phyloP scores from a whole-genome alignment of 495 filamentous ascomycete genomes.

The Amphirosellinia nigrospora region DNA sequence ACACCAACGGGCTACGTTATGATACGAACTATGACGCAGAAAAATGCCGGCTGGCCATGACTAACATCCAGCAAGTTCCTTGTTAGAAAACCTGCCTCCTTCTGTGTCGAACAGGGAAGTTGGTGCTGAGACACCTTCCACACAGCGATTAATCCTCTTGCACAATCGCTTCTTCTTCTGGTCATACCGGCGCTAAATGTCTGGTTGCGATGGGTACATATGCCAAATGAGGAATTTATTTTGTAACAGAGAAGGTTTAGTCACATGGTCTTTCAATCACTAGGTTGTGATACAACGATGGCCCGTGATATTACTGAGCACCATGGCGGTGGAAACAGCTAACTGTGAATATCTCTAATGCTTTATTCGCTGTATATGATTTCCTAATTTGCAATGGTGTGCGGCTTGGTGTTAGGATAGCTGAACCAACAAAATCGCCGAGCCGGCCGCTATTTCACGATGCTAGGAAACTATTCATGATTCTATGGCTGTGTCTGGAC shows the following conservation, averaged over 20 bases:
- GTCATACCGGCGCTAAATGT: neutral
- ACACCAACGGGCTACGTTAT: neutral
- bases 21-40: neutral
- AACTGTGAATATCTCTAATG: neutral
- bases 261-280: neutral
- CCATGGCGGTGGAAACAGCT: neutral
- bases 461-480: neutral
- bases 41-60: neutral
- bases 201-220: neutral
- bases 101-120: neutral
- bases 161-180: neutral
- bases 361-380: neutral
- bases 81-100: neutral
- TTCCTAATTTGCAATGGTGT: slow-evolving; percentile 1
- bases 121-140: neutral
- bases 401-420: neutral
- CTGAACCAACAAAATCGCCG: slow-evolving; percentile 11
- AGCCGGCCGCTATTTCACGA: slow-evolving; percentile 9
- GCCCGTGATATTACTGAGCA: neutral
- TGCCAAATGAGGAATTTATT: neutral
- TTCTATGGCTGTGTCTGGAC: neutral
- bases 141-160: neutral
- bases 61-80: neutral
- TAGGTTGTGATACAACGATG: neutral
- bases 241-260: neutral